These are phyloP conservation scores for Salix purpurea DNA, from an alignment of 345 rosid species.

Conservation along the genomic window DNA sequence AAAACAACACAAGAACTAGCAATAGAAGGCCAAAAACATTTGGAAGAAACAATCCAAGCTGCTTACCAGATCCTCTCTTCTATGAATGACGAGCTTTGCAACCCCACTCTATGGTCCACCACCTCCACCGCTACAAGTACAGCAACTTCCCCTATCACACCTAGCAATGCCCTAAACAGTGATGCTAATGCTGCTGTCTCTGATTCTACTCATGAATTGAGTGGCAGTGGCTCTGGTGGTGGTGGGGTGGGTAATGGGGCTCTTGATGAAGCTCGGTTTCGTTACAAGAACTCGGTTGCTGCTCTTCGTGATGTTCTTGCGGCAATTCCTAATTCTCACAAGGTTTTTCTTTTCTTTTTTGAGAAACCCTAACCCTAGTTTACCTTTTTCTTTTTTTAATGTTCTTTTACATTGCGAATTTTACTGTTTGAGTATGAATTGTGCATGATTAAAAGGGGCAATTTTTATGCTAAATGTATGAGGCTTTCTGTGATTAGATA, in stretches of 20 bases:
- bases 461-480: neutral
- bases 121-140: constrained; percentile 23
- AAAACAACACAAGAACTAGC: constrained; percentile 84
- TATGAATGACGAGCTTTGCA: constrained; percentile 96
- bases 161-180: constrained; percentile 28
- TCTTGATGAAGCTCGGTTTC: constrained; percentile 79
- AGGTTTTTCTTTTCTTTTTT: constrained; percentile 32
- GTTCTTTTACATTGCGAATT: neutral
- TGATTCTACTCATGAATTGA: constrained; percentile 36
- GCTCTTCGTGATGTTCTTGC: constrained; percentile 80
- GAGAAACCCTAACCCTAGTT: neutral
- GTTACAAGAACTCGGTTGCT: constrained; percentile 75
- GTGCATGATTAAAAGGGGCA: neutral
- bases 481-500: too few relatives aligned
- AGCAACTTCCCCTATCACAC: constrained; percentile 16
- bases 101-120: constrained; percentile 75
- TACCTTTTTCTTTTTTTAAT: neutral
- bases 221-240: constrained; percentile 32
- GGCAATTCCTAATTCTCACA: constrained; percentile 72
- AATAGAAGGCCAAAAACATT: constrained; percentile 75
- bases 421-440: neutral
- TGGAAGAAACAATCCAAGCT: constrained; percentile 82
- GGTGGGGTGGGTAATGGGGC: constrained; percentile 61
- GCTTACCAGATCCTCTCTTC: constrained; percentile 79
- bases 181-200: constrained; percentile 41